These are phyloP conservation scores for Aspergillus ellipticus DNA, from an alignment of 495 filamentous ascomycete genomes.

Conservation along the genomic window DNA sequence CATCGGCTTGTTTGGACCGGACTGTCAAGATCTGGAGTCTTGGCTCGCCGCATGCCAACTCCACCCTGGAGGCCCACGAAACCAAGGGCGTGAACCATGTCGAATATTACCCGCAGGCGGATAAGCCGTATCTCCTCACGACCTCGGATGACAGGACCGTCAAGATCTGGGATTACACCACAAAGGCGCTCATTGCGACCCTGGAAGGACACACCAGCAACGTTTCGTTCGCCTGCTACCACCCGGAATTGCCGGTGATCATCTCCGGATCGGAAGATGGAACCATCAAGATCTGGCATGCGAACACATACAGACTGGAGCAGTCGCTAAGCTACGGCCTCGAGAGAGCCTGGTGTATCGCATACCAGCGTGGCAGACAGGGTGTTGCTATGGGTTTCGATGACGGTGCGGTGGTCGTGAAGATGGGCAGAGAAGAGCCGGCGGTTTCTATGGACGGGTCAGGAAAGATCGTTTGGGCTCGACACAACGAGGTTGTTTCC, in stretches of 20 bases:
- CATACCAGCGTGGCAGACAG: slow-evolving; percentile 89
- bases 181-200: slow-evolving; percentile 93
- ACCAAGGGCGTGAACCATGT: slow-evolving; percentile 98
- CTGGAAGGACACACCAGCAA: slow-evolving; percentile 97
- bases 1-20: slow-evolving; percentile 91
- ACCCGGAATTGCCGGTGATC: slow-evolving; percentile 94
- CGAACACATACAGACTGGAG: slow-evolving; percentile 91
- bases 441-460: slow-evolving; percentile 95
- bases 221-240: slow-evolving; percentile 98
- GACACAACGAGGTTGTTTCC: slow-evolving; percentile 89
- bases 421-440: slow-evolving; percentile 95
- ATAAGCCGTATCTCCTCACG: slow-evolving; percentile 95
- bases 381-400: slow-evolving; percentile 96
- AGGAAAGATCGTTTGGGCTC: slow-evolving; percentile 93
- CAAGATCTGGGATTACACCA: slow-evolving; percentile 99
- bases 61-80: slow-evolving; percentile 94
- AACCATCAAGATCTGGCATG: slow-evolving; percentile 98
- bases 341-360: slow-evolving; percentile 95
- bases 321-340: slow-evolving; percentile 93
- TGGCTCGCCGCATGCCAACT: slow-evolving; percentile 84
- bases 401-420: slow-evolving; percentile 95
- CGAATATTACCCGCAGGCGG: slow-evolving; percentile 93
- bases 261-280: slow-evolving; percentile 99
- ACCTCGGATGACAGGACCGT: slow-evolving; percentile 93
- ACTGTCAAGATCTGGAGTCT: slow-evolving; percentile 99